These are phyloP conservation scores for Perkinsus marinus DNA, from an alignment of 169 alveolate genomes.

Conservation along the genomic window DNA sequence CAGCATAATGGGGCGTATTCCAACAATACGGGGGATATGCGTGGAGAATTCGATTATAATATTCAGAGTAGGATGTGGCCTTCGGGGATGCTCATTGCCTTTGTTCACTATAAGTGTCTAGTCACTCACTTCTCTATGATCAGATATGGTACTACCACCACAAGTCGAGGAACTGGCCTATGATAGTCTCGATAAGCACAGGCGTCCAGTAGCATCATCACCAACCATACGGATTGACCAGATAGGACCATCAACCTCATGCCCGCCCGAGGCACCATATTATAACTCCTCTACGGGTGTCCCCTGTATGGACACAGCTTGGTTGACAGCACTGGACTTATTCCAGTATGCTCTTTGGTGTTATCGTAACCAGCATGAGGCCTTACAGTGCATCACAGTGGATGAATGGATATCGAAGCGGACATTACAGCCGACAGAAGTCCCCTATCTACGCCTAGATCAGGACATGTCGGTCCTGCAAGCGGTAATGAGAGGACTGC, in stretches of 20 bases:
- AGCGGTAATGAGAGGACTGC: neutral
- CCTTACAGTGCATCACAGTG: neutral
- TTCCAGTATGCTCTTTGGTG: neutral
- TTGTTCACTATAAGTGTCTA: no score
- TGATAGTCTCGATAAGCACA: neutral
- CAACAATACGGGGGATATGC: neutral
- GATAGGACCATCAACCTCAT: neutral
- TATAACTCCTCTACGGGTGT: no score
- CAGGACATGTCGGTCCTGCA: neutral
- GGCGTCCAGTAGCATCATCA: neutral
- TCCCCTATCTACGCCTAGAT: neutral
- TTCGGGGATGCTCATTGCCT: neutral
- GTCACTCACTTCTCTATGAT: neutral
- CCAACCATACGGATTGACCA: neutral
- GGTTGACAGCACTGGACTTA: neutral
- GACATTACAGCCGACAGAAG: neutral
- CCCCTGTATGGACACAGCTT: neutral
- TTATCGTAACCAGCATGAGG: neutral
- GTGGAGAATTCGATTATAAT: neutral
- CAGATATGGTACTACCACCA: neutral
- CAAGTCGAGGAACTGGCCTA: neutral
- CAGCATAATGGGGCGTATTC: neutral
- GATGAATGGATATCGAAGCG: neutral
- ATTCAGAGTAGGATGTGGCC: neutral
- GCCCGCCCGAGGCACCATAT: no score